These are phyloP conservation scores for Cyberlindnera maclurae DNA, from an alignment of 805 yeast species.

Conservation along the genomic window DNA sequence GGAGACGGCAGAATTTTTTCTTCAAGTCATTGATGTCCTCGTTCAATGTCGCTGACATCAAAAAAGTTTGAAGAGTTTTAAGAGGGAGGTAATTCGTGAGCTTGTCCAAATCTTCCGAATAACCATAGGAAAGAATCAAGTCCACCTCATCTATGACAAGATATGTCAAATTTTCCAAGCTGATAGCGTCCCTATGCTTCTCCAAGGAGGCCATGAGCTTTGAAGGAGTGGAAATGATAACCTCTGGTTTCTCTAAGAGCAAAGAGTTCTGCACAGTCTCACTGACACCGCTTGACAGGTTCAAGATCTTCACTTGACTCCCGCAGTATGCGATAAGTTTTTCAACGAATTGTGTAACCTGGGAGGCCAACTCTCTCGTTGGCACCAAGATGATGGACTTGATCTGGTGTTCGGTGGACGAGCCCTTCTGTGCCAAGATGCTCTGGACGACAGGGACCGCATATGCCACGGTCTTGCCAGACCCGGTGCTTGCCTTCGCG, in stretches of 20 bases:
- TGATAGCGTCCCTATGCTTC: slow-evolving; percentile 37
- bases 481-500: slow-evolving; percentile 92
- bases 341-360: slow-evolving; percentile 66
- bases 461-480: slow-evolving; percentile 93
- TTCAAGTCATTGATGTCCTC: slow-evolving; percentile 80
- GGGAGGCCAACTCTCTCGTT: slow-evolving; percentile 84
- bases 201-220: slow-evolving; percentile 54
- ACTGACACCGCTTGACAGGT: slow-evolving; percentile 54
- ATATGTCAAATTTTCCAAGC: slow-evolving; percentile 51
- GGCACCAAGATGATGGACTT: slow-evolving; percentile 72
- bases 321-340: slow-evolving; percentile 67
- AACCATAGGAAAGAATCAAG: slow-evolving; percentile 82
- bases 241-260: slow-evolving; percentile 68
- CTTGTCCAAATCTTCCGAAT: slow-evolving; percentile 71
- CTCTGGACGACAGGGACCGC: slow-evolving; percentile 79
- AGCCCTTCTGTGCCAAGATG: slow-evolving; percentile 39
- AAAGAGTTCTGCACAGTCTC: slow-evolving; percentile 68
- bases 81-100: slow-evolving; percentile 61
- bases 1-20: slow-evolving; percentile 67
- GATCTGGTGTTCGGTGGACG: slow-evolving; percentile 21
- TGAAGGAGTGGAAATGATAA: slow-evolving; percentile 83
- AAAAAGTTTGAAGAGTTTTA: slow-evolving; percentile 74
- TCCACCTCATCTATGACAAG: slow-evolving; percentile 95
- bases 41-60: slow-evolving; percentile 94
- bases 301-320: slow-evolving; percentile 53